These are phyloP conservation scores for Acacia melanoxylon DNA, from an alignment of 306 rosid genomes.

Conservation along the genomic window DNA sequence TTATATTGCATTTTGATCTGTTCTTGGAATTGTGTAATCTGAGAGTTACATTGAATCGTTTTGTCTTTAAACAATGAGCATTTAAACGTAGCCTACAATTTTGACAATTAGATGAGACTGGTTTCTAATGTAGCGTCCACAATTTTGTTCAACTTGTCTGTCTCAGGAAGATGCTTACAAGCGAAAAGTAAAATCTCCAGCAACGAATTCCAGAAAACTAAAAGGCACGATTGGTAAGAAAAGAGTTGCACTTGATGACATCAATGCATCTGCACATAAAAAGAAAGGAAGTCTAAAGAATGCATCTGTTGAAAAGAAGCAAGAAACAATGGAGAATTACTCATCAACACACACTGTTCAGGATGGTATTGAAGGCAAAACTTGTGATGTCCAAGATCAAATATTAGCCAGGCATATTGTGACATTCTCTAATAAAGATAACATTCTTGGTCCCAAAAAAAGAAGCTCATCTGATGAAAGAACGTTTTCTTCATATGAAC, in stretches of 20 bases:
- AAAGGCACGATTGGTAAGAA: slow-evolving; percentile 35
- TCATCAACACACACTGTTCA: slow-evolving; percentile 33
- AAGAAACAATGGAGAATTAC: slow-evolving; percentile 46
- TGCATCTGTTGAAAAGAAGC: slow-evolving; percentile 47
- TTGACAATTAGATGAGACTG: slow-evolving; percentile 18
- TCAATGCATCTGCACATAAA: slow-evolving; percentile 38
- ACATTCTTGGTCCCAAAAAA: slow-evolving; percentile 48
- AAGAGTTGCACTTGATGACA: slow-evolving; percentile 41
- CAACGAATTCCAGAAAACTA: slow-evolving; percentile 46
- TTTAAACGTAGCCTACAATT: background rate
- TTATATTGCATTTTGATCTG: slow-evolving; percentile 9
- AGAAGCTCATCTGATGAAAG: slow-evolving; percentile 45
- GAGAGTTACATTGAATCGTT: slow-evolving; percentile 16
- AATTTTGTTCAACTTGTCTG: slow-evolving; percentile 37
- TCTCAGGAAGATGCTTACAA: slow-evolving; percentile 56
- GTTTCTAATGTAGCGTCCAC: slow-evolving; percentile 4
- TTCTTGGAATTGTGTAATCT: background rate
- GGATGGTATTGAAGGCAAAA: slow-evolving; percentile 40
- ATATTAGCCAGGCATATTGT: slow-evolving; percentile 44
- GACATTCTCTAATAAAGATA: slow-evolving; percentile 57
- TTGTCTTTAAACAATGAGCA: slow-evolving; percentile 14
- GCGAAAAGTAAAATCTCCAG: slow-evolving; percentile 44
- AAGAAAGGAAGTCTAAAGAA: slow-evolving; percentile 49
- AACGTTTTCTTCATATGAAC: slow-evolving; percentile 42
- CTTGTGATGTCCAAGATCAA: slow-evolving; percentile 37